These are phyloP conservation scores for Apiospora koreana DNA, from an alignment of 2,329 filamentous ascomycete species.

Conservation along the genomic window DNA sequence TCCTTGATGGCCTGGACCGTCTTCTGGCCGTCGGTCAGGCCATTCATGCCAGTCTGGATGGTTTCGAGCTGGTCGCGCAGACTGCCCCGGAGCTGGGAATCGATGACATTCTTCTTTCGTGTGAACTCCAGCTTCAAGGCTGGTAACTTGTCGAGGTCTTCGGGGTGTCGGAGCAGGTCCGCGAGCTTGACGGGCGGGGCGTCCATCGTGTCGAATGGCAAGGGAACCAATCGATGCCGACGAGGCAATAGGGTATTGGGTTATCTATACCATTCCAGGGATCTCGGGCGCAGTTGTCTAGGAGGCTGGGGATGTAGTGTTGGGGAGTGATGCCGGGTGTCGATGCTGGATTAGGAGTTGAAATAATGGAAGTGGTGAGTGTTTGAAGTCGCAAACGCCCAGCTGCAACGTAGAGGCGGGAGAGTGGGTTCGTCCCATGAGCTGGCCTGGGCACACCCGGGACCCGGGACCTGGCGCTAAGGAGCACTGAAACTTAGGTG, in stretches of 20 bases:
- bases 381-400: not conserved
- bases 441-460: not conserved
- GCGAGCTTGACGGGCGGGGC: constrained; percentile 77
- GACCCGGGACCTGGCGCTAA: not conserved
- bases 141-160: constrained; percentile 95
- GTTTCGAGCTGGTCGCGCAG: constrained; percentile 91
- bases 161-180: constrained; percentile 90
- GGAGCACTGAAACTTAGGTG: not conserved
- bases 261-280: constrained; percentile 4
- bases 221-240: not conserved
- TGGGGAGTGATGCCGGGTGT: not conserved
- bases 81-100: constrained; percentile 85
- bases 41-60: constrained; percentile 89
- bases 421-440: constrained; percentile 5
- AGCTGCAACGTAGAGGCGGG: not conserved
- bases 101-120: constrained; percentile 89
- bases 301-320: not conserved
- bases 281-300: not conserved
- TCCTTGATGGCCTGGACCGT: constrained; percentile 93
- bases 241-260: not conserved
- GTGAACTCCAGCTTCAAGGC: constrained; percentile 88
- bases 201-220: constrained; percentile 52
- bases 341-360: not conserved
- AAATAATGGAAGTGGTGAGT: not conserved
- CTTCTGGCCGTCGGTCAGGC: constrained; percentile 86